Conservation (phyloP, 257 asterid genomes). For the Solanum stenotomum region DNA sequence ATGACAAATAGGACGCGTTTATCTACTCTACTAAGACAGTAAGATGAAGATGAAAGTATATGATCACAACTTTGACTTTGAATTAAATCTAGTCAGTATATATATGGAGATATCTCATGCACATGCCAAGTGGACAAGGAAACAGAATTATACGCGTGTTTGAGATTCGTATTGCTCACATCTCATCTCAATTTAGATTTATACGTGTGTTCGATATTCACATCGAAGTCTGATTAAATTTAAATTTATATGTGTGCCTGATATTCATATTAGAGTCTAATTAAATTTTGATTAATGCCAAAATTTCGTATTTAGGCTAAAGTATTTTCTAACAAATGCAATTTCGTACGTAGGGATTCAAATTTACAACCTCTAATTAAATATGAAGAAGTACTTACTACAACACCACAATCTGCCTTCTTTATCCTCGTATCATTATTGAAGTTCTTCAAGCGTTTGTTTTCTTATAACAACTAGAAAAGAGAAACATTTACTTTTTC, state of each 20-base stretch:
- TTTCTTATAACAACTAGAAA: conserved; percentile 7
- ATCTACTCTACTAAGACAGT: background rate
- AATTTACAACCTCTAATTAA: too few species aligned
- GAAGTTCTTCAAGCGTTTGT: conserved; percentile 1
- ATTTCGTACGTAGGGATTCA: too few species aligned
- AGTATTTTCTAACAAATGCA: too few species aligned
- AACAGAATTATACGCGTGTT: background rate
- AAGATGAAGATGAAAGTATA: background rate
- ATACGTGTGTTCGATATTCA: fast-evolving
- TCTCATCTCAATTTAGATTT: background rate
- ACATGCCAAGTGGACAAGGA: background rate
- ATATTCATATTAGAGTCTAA: too few species aligned
- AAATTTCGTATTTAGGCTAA: too few species aligned
- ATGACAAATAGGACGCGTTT: background rate
- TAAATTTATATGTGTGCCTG: too few species aligned
- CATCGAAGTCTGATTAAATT: too few species aligned
- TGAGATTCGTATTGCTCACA: background rate
- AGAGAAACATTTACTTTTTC: conserved; percentile 13
- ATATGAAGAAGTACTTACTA: too few species aligned
- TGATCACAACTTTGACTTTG: background rate
- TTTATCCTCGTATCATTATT: too few species aligned
- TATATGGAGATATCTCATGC: background rate
- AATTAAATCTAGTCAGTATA: background rate
- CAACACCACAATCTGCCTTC: too few species aligned
- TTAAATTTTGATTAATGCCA: too few species aligned